Evolutionary conservation across 208 protist species (phyloP).

Genomic region (Acanthamoeba royreba): DNA sequence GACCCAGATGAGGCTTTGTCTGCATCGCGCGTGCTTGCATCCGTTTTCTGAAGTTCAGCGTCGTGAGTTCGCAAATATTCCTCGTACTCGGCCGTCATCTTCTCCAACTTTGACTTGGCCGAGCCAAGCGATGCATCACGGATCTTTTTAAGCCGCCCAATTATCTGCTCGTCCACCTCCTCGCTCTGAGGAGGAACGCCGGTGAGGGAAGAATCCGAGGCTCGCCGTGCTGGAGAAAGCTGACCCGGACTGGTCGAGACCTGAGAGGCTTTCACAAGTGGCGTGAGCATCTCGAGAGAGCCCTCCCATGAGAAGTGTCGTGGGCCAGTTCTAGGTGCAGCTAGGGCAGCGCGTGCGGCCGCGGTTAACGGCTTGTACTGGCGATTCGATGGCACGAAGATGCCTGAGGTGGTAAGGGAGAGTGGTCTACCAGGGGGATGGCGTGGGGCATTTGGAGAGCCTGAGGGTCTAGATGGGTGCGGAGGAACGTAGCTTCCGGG

Average conservation of each 20-base stretch:
- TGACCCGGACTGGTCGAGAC: not conserved
- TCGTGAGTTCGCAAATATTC: not conserved
- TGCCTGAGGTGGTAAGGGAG: not conserved
- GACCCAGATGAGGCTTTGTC: not conserved
- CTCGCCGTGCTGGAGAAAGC: not conserved
- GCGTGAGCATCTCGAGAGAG: not conserved
- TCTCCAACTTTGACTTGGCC: not conserved
- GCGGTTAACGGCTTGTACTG: not conserved
- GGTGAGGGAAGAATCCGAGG: not conserved
- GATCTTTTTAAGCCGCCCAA: not conserved
- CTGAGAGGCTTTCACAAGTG: not conserved
- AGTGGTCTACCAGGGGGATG: not conserved
- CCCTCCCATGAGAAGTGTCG: slow-evolving; percentile 4
- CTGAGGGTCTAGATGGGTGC: no score
- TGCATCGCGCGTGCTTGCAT: no score
- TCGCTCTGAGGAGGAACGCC: no score
- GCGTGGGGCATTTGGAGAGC: not conserved
- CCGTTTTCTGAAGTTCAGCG: not conserved
- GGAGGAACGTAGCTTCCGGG: not conserved
- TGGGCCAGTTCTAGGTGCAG: not conserved
- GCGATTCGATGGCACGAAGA: not conserved
- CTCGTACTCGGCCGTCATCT: not conserved
- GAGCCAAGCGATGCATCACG: not conserved
- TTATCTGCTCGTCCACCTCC: not conserved
- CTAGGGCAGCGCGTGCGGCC: no score